A percentile compares a stretch with the other conserved stretches of the same genome.
Evolutionary conservation across 2,329 filamentous ascomycete species (phyloP).

Genomic region (Monosporascus sp.): DNA sequence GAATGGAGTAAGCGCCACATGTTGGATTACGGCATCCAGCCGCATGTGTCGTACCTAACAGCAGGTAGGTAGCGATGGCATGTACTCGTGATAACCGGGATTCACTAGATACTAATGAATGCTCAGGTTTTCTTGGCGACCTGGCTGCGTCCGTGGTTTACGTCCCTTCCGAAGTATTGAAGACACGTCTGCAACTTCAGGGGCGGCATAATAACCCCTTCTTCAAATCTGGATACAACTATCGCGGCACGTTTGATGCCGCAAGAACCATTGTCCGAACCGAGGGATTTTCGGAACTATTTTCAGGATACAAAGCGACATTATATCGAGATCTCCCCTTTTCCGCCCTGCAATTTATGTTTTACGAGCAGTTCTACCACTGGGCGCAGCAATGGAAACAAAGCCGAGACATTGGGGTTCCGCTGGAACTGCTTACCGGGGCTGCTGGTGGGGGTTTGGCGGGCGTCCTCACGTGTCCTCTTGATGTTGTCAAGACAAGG

Average conservation of each 20-base stretch:
- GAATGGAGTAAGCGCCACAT: conserved; percentile 90
- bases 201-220: conserved; percentile 92
- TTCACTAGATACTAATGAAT: conserved; percentile 7
- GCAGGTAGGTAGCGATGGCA: conserved; percentile 53
- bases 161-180: conserved; percentile 94
- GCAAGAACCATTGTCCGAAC: conserved; percentile 74
- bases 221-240: conserved; percentile 95
- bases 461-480: conserved; percentile 87
- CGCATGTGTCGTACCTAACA: conserved; percentile 78
- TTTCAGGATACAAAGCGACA: conserved; percentile 96
- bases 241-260: conserved; percentile 78
- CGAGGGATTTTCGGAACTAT: conserved; percentile 82
- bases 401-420: conserved; percentile 76
- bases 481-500: conserved; percentile 95
- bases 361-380: conserved; percentile 90
- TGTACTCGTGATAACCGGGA: background rate
- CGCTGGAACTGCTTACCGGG: conserved; percentile 82
- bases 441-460: conserved; percentile 87
- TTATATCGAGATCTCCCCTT: conserved; percentile 92
- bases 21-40: conserved; percentile 77
- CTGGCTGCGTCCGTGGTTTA: conserved; percentile 89
- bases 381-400: conserved; percentile 75
- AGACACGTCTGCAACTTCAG: conserved; percentile 93
- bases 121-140: conserved; percentile 81
- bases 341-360: conserved; percentile 93